These are phyloP conservation scores for Apiospora aurea DNA, from an alignment of 2,329 filamentous ascomycete genomes.

Conservation along the genomic window DNA sequence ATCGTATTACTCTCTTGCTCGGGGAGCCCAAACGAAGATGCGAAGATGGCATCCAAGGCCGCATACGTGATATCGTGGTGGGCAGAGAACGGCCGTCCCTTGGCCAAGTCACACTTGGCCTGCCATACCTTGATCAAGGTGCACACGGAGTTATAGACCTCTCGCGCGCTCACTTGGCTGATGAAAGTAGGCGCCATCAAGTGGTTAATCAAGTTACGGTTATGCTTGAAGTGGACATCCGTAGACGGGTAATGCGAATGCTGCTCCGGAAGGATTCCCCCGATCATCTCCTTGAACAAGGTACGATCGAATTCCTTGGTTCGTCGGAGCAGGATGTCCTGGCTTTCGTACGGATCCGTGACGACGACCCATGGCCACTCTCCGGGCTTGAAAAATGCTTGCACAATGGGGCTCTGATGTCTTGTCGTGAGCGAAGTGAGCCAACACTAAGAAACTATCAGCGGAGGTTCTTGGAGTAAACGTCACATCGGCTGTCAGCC, in stretches of 20 bases:
- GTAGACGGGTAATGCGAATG: neutral
- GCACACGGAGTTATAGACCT: neutral
- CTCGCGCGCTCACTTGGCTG: slow-evolving; percentile 20
- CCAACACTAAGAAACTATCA: slow-evolving; percentile 14
- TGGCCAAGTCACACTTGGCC: slow-evolving; percentile 18
- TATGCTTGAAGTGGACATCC: neutral
- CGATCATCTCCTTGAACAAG: neutral
- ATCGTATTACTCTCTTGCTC: neutral
- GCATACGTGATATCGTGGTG: slow-evolving; percentile 14
- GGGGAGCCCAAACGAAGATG: slow-evolving; percentile 11
- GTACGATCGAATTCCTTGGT: slow-evolving; percentile 29
- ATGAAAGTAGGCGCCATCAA: slow-evolving; percentile 26
- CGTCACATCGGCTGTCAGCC: too few species aligned
- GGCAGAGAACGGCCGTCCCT: slow-evolving; percentile 20
- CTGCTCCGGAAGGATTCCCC: neutral
- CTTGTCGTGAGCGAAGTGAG: neutral
- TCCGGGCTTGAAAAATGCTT: slow-evolving; percentile 30
- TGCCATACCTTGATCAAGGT: slow-evolving; percentile 23
- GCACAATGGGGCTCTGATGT: slow-evolving; percentile 25
- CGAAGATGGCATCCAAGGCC: slow-evolving; percentile 25
- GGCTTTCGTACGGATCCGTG: slow-evolving; percentile 28
- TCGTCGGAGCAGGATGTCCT: slow-evolving; percentile 30
- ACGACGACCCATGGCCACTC: slow-evolving; percentile 27
- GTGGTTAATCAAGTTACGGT: slow-evolving; percentile 18
- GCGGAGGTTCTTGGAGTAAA: too few species aligned